Conservation (phyloP, 164 flowering plant species). For the Macadamia integrifolia region DNA sequence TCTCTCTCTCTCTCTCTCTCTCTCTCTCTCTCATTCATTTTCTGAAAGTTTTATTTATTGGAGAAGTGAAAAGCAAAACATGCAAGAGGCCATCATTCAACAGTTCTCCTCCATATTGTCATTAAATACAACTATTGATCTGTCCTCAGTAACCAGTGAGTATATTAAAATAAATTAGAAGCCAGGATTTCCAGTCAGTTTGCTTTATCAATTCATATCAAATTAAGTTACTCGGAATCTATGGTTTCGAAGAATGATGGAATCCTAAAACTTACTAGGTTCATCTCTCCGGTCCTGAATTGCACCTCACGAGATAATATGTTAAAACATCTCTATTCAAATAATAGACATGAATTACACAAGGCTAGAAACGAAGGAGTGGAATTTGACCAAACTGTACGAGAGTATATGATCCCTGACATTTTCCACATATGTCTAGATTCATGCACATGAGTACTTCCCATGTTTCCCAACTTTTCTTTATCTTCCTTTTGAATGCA, state of each 20-base stretch:
- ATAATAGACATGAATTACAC: too few relatives aligned
- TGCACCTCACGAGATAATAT: not conserved
- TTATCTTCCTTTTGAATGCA: not conserved
- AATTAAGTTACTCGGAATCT: too few relatives aligned
- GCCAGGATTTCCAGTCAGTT: too few relatives aligned
- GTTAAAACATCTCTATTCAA: not conserved
- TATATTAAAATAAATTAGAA: too few relatives aligned
- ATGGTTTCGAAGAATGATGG: not conserved
- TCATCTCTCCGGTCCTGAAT: not conserved
- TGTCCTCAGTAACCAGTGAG: too few relatives aligned
- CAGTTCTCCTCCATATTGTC: conserved; percentile 2
- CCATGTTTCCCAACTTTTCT: too few relatives aligned
- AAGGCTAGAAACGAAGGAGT: too few relatives aligned
- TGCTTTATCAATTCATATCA: too few relatives aligned
- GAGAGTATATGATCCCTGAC: too few relatives aligned
- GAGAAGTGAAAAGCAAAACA: conserved; percentile 1
- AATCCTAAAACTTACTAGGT: not conserved
- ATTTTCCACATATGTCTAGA: too few relatives aligned
- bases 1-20: conserved; percentile 8
- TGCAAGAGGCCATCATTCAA: conserved; percentile 10
- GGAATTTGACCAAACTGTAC: too few relatives aligned
- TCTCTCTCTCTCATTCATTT: not conserved
- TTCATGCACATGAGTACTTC: too few relatives aligned
- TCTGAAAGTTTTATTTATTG: not conserved
- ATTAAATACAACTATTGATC: not conserved